phyloP scores from a whole-genome alignment of 768 basidiomycete genomes.

The Coprinopsis marcescibilis region DNA sequence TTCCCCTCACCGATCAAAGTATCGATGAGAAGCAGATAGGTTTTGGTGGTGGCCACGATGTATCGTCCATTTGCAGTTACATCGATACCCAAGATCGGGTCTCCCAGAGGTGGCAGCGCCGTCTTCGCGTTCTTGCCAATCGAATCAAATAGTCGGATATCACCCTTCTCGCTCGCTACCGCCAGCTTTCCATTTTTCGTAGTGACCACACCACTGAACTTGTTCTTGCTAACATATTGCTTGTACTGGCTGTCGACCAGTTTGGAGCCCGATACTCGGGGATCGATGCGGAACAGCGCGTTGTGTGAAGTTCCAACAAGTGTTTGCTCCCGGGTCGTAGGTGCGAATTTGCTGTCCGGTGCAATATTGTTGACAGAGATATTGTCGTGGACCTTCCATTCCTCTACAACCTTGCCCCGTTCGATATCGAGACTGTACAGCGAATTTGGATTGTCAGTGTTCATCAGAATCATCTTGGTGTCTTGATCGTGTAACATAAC shows the following conservation, averaged over 20 bases:
- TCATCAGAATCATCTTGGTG: conserved; percentile 89
- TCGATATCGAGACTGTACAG: conserved; percentile 91
- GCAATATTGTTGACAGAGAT: conserved; percentile 84
- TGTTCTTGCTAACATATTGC: conserved; percentile 92
- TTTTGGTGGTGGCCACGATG: conserved; percentile 93
- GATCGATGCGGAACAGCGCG: conserved; percentile 96
- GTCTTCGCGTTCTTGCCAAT: conserved; percentile 99
- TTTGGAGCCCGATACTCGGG: conserved; percentile 87
- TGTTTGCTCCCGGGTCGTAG: conserved; percentile 87
- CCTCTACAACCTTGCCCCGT: conserved; percentile 93
- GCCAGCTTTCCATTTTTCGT: conserved; percentile 84
- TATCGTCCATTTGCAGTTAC: conserved; percentile 91
- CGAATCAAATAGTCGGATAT: conserved; percentile 89
- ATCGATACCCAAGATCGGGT: conserved; percentile 93
- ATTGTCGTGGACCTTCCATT: conserved; percentile 96
- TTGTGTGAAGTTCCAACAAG: conserved; percentile 92
- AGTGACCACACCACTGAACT: conserved; percentile 89
- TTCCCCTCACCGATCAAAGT: conserved; percentile 89
- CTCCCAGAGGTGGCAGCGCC: conserved; percentile 88
- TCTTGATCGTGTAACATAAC: conserved; percentile 98
- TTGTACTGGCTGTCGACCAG: conserved; percentile 94
- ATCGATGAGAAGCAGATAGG: conserved; percentile 90
- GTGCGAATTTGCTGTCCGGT: conserved; percentile 92
- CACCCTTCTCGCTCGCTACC: conserved; percentile 94
- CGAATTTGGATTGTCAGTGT: conserved; percentile 73